phyloP scores from a whole-genome alignment of 1,284 basidiomycete genomes.

The Phlebopus sp. region DNA sequence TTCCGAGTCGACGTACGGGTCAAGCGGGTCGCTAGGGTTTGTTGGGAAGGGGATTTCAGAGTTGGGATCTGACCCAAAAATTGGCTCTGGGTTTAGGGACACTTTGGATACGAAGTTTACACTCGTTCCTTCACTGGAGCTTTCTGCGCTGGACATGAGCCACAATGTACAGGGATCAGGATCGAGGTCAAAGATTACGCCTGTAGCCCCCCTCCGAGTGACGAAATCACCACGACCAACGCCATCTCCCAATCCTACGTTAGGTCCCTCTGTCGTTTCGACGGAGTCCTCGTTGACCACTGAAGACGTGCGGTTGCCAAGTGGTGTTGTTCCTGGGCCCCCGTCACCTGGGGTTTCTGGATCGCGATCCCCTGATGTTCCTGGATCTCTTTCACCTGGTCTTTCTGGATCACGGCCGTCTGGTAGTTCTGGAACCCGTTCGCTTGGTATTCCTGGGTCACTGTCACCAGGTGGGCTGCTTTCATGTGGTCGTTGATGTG shows the following conservation, averaged over 20 bases:
- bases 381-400: constrained; percentile 16
- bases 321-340: neutral
- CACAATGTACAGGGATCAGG: neutral
- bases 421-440: constrained; percentile 1
- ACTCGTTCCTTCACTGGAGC: constrained; percentile 21
- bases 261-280: neutral
- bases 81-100: constrained; percentile 3
- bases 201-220: constrained; percentile 24
- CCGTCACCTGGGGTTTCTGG: neutral
- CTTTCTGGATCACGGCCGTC: constrained; percentile 17
- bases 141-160: constrained; percentile 1
- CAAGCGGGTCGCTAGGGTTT: constrained; percentile 17
- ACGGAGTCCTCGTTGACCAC: neutral
- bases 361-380: too few species aligned
- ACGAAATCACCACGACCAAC: constrained; percentile 24
- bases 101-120: constrained; percentile 14
- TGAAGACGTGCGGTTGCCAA: neutral
- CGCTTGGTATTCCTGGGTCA: constrained; percentile 3
- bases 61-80: constrained; percentile 18
- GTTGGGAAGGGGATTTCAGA: constrained; percentile 24
- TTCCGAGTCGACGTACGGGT: constrained; percentile 14
- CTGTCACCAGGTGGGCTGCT: constrained; percentile 8
- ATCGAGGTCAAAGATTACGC: constrained; percentile 6
- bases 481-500: constrained; percentile 4
- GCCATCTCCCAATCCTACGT: constrained; percentile 6